Evolutionary conservation across 768 basidiomycete species (phyloP), one percentile per base, ranked within the genome.

Genomic region (Galerina sulciceps): DNA sequence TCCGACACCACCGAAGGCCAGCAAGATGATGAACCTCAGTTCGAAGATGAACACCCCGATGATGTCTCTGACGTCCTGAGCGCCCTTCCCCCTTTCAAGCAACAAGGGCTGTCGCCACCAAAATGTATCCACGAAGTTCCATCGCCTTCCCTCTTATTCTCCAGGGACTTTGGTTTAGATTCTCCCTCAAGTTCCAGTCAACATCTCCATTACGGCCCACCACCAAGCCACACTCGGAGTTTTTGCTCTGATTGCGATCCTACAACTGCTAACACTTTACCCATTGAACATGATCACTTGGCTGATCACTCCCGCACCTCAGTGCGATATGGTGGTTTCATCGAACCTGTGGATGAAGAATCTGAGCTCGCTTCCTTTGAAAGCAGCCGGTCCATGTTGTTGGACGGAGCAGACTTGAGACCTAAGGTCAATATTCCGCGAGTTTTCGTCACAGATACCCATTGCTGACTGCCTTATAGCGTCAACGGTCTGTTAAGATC

Each of bases 41-140:
- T 35, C 36, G 53, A 55, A 17, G 53, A 59, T 48, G 62, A 49
- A 6, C 42, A 55, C 34, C 54, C 51, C 10, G 60, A 63, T 15
- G 52, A 52, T 5, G 38, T 64, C 20, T 64, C 63, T 10, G 72
- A 65, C 60, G 66, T 41, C 68, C 67, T 63, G 50, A 47, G 66
- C 57, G 55, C 64, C 64, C 52, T 64, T 56, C 58, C 69, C 35
- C 60, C 71, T 2, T 60, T 63, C 6, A 57, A 50, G 3, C n/a
- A 50, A 10, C 53, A 46, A 18, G 58, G 15, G 13, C 57, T 6
- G 18, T 53, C 58, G 3, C 48, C 62, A 5, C 62, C 63, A 1
- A 73, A 66, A 2, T 86, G 85, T 67, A 87, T 87, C 52, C 85
- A 87, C 65, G 83, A 88, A 63, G 61, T 87, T 9, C 77, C 74